Base-by-base conservation (phyloP, 345 rosid genomes). In the Isatis tinctoria region DNA sequence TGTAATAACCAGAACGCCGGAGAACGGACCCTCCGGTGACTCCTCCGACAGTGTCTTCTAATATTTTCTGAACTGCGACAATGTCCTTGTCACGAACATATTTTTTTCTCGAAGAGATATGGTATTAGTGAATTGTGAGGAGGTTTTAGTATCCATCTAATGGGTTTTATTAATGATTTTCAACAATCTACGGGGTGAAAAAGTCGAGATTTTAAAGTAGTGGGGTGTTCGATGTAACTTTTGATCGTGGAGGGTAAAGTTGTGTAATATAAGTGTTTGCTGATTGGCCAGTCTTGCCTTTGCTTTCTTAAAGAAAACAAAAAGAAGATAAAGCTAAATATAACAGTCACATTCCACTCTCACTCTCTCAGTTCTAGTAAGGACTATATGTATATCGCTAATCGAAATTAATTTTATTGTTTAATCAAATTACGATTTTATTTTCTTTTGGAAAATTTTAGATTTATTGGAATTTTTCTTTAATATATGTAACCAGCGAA, bases 31-130 rank as follows among this genome's bases (percentile, higher is more conserved):
- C 13, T 86, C 88, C 10, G 86, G 86, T 44, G 93, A 86, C 8
- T 82, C 90, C 56, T 47, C 82, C 1, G 80, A 74, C 10, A 89
- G 79, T 12, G 83, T 73, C 40, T 72, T 80, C 13, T 83, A 76
- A 35, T 74, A 77, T 3, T 80, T 83, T 41, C 87, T 67, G 78
- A 57, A 86, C 75, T 81, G 37, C 11, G 91, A 88, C 47, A 83
- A 79, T 7, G 87, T 77, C 72, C 85, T 83, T n/a, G 93, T 88
- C 48, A 80, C 85, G 8, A 86, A 85, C 91, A 88, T 85, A n/a
- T 37, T 60, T 57, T 39, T 45, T 67, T 32, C 28, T 64, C 40
- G 57, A 40, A 52, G 41, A 10, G 8, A 10, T 4, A 2, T 18
- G 48, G 26, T 5, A 11, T 10, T 30, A 8, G 33, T 56, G 45